Conservation (phyloP, 768 basidiomycete species). For the Tylopilus cervinicoccineus region DNA sequence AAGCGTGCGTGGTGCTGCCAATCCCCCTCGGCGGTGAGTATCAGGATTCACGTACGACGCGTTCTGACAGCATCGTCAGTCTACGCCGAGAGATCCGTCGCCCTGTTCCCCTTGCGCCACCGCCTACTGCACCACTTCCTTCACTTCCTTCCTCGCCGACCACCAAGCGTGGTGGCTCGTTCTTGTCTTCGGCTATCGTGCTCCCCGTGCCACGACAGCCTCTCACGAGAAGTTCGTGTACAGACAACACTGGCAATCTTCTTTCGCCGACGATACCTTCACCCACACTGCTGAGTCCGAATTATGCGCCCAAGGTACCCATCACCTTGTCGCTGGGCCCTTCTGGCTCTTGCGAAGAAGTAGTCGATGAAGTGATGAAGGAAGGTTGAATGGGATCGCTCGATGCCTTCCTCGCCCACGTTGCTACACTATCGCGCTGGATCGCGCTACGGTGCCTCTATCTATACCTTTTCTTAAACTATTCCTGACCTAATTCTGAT, state of each 20-base stretch:
- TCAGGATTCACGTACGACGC: background rate
- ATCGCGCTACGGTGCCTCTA: constrained; percentile 2
- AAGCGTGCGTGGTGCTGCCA: constrained; percentile 37
- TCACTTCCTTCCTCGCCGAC: constrained; percentile 25
- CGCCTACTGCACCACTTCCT: constrained; percentile 29
- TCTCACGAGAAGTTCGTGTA: constrained; percentile 7
- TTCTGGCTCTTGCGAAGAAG: constrained; percentile 1
- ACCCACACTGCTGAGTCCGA: constrained; percentile 8
- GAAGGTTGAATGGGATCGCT: constrained; percentile 12
- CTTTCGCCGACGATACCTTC: constrained; percentile 1
- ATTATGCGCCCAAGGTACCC: constrained; percentile 9
- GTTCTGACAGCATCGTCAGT: constrained; percentile 24
- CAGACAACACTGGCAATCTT: background rate
- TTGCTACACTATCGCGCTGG: constrained; percentile 12
- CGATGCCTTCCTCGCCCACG: constrained; percentile 4
- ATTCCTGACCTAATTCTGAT: constrained; percentile 18
- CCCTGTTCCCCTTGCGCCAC: constrained; percentile 23
- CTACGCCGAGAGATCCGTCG: constrained; percentile 37
- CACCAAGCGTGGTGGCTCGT: constrained; percentile 6
- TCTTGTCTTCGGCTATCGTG: constrained; percentile 20
- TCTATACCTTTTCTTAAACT: constrained; percentile 10
- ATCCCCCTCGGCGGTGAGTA: constrained; percentile 32
- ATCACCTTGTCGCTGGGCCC: constrained; percentile 8
- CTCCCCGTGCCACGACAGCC: constrained; percentile 18
- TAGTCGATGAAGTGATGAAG: constrained; percentile 18